Conservation (phyloP, 106 monocot species). For the Vanilla planifolia region DNA sequence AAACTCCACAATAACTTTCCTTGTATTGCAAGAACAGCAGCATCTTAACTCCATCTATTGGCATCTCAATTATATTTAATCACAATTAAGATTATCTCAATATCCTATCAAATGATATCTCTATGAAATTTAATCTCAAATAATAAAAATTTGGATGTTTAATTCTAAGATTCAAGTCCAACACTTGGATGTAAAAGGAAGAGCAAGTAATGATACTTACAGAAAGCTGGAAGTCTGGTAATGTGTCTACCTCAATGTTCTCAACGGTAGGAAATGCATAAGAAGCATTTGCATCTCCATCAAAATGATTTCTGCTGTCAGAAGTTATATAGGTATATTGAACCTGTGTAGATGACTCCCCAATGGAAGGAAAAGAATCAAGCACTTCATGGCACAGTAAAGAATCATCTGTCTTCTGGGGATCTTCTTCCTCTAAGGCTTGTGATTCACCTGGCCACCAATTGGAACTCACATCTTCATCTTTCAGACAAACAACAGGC, state of each 20-base stretch:
- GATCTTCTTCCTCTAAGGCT: slow-evolving; percentile 31
- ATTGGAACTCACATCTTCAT: slow-evolving; percentile 11
- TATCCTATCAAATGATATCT: too few species aligned
- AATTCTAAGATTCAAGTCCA: too few species aligned
- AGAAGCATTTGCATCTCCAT: neutral
- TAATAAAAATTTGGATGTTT: too few species aligned
- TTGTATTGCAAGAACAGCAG: too few species aligned
- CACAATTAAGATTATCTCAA: too few species aligned
- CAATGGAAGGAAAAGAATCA: slow-evolving; percentile 28
- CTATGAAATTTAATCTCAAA: too few species aligned
- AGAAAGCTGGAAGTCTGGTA: slow-evolving; percentile 63
- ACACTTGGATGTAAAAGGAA: neutral
- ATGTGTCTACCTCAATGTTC: slow-evolving; percentile 38
- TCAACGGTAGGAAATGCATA: slow-evolving; percentile 42
- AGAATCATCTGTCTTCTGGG: slow-evolving; percentile 26
- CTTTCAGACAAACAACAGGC: slow-evolving; percentile 10
- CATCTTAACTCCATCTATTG: too few species aligned
- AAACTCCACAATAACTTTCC: too few species aligned
- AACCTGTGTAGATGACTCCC: slow-evolving; percentile 19
- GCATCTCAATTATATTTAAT: too few species aligned
- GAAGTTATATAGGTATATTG: neutral
- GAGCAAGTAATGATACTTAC: slow-evolving; percentile 23
- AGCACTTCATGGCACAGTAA: slow-evolving; percentile 71
- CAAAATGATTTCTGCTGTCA: neutral
- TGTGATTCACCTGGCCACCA: slow-evolving; percentile 57